Conservation (phyloP, 257 asterid genomes). For the Fraxinus cuspidata region DNA sequence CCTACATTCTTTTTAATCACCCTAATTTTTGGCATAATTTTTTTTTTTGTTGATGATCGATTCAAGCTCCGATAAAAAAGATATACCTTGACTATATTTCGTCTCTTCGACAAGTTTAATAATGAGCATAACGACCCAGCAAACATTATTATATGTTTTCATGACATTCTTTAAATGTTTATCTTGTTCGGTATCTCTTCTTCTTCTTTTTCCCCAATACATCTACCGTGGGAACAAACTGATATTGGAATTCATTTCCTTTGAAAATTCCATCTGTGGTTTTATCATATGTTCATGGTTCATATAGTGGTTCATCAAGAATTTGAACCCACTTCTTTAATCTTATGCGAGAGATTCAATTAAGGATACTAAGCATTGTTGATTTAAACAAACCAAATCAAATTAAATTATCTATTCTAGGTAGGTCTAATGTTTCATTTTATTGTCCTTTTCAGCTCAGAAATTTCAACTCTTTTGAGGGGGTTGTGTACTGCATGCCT, state of each 20-base stretch:
- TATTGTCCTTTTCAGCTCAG: constrained; percentile 43
- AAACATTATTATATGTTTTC: not conserved
- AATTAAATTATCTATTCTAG: not conserved
- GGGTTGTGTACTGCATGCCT: constrained; percentile 71
- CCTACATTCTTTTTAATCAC: not conserved
- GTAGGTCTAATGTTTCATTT: not conserved
- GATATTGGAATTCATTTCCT: not conserved
- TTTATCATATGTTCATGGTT: not conserved
- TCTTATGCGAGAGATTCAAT: too few relatives aligned
- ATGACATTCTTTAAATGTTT: not conserved
- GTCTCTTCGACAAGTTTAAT: too few relatives aligned
- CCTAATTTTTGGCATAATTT: too few relatives aligned
- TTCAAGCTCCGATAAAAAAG: too few relatives aligned
- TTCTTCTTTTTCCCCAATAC: too few relatives aligned
- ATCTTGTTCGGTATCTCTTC: not conserved
- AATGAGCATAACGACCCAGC: too few relatives aligned
- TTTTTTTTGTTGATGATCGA: too few relatives aligned
- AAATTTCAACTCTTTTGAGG: constrained; percentile 79
- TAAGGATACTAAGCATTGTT: not conserved
- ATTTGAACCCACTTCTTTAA: too few relatives aligned
- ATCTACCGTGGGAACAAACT: not conserved
- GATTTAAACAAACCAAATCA: not conserved
- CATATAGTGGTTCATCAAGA: not conserved
- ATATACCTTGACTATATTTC: too few relatives aligned
- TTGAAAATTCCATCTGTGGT: not conserved